These are phyloP conservation scores for Leptographium flavum DNA, from an alignment of 2,329 filamentous ascomycete species.

Conservation along the genomic window DNA sequence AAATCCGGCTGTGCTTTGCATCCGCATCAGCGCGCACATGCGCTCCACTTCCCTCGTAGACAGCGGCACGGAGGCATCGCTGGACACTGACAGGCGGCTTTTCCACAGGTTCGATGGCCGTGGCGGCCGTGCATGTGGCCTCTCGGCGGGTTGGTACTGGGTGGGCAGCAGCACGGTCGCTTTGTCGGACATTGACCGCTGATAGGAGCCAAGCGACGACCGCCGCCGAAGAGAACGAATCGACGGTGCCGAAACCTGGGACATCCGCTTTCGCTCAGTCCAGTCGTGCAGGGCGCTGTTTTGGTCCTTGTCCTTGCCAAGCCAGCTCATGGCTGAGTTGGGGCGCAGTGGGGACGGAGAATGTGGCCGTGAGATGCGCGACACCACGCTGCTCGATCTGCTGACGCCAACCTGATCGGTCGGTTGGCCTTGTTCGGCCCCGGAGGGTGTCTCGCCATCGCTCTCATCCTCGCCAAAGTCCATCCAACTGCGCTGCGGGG, in stretches of 20 bases:
- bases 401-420: neutral
- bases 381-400: neutral
- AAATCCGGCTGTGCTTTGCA: neutral
- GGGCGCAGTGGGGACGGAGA: constrained; percentile 2
- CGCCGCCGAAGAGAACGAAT: neutral
- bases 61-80: neutral
- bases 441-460: neutral
- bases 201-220: neutral
- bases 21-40: neutral
- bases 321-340: constrained; percentile 5
- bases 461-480: constrained; percentile 12
- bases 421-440: neutral
- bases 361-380: neutral
- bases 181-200: neutral
- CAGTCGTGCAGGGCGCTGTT: neutral
- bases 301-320: neutral
- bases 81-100: neutral
- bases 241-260: neutral
- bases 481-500: constrained; percentile 13
- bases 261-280: neutral
- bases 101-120: neutral
- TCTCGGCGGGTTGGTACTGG: neutral
- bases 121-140: no score
- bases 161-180: neutral
- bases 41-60: neutral